Evolutionary conservation across 2,329 filamentous ascomycete genomes (phyloP), one percentile per base, ranked within the genome.

Genomic region (Beauveria sp.): DNA sequence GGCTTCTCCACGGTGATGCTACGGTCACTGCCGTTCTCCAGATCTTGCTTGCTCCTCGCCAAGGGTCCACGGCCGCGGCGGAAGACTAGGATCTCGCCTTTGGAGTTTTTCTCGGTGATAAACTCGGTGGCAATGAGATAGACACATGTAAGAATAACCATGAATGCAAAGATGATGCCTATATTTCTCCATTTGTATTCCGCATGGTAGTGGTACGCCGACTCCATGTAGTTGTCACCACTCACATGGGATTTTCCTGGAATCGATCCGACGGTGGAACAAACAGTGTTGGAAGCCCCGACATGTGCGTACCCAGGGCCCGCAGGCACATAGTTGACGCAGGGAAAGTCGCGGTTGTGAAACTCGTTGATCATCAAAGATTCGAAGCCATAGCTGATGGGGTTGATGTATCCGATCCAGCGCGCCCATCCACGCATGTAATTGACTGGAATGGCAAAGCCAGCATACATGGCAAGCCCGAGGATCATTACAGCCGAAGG

Each of bases 321-420:
- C 3, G 78, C 82, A 0, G 91, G 91, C 22, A 96, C 79, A 5
- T 82, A 79, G 2, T 78, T 77, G 0, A 83, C 84, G 68, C 92
- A 96, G 0, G 81, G 85, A 70, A 96, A 77, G 30, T 86, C 80
- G 47, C 90, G 78, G 12, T 83, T 76, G 41, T 81, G 80, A 68
- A 96, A 96, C 69, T 96, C 92, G 68, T 96, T 96, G 67, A 90
- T 84, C 90, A 96, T 94, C 73, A 96, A 73, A 2, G 85, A 79
- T 12, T 87, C 83, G 70, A 96, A 96, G 0, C 86, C 84, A 2
- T 94, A 80, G 51, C 89, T 90, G 0, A 92, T 76, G 0, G 86
- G 80, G 63, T 92, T 91, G 71, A 92, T 77, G 77, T 87, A 94
- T 75, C 76, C 0, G 77, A 70, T 46, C 34, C 34, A 37, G 12